A percentile compares a stretch with the other conserved stretches of the same genome.
phyloP scores from a whole-genome alignment of 2,329 filamentous ascomycete genomes.

The Colletotrichum sp. region DNA sequence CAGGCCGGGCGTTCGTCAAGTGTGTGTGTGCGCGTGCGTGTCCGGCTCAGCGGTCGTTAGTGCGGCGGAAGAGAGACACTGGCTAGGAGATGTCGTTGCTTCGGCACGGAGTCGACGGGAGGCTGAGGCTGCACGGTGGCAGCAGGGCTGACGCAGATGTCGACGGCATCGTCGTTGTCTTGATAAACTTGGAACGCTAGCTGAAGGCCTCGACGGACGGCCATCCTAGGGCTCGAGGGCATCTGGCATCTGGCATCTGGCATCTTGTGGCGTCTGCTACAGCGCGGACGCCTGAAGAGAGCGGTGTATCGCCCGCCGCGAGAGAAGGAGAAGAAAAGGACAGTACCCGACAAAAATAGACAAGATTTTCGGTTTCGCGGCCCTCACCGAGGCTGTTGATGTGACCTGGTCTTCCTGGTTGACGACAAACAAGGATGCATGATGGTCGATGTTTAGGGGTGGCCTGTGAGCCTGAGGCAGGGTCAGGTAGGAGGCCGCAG shows the following conservation, averaged over 20 bases:
- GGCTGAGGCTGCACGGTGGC: not conserved
- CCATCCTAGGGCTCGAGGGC: not conserved
- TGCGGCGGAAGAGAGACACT: not conserved
- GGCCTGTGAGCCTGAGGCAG: not conserved
- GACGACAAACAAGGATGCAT: not conserved
- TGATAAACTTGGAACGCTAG: not conserved
- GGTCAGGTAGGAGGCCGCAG: not conserved
- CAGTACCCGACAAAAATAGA: slow-evolving; percentile 2
- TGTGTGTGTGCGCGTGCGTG: not conserved
- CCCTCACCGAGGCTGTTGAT: not conserved
- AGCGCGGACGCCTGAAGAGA: not conserved
- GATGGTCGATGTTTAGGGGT: not conserved
- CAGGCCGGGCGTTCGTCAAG: slow-evolving; percentile 17
- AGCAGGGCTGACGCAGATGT: not conserved
- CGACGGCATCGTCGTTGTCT: not conserved
- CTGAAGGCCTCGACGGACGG: not conserved
- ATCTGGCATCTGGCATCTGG: not conserved
- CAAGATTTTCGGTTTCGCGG: not conserved
- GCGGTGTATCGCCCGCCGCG: not conserved
- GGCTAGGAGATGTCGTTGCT: not conserved
- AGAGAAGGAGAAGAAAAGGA: not conserved
- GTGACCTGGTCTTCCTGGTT: not conserved
- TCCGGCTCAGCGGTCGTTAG: not conserved
- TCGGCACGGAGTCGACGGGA: not conserved
- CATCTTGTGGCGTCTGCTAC: not conserved